These are phyloP conservation scores for Trametes punicea DNA, from an alignment of 768 basidiomycete species.

Conservation along the genomic window DNA sequence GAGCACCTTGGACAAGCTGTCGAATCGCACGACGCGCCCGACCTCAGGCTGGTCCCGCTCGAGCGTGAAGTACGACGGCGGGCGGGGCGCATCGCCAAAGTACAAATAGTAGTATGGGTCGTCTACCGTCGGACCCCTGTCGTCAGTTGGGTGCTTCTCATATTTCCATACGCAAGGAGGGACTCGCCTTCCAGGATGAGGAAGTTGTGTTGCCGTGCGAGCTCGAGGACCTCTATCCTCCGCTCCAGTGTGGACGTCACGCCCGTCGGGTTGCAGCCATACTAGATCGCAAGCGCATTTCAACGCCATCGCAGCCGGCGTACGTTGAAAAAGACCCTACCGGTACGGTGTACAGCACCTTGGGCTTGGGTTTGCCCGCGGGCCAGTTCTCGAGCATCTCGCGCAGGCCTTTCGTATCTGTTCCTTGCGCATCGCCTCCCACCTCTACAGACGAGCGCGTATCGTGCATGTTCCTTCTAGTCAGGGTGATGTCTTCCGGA, in stretches of 20 bases:
- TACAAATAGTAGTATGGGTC: slow-evolving; percentile 81
- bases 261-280: slow-evolving; percentile 86
- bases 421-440: slow-evolving; percentile 70
- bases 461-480: background rate
- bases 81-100: slow-evolving; percentile 60
- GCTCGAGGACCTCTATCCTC: slow-evolving; percentile 63
- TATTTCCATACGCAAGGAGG: background rate
- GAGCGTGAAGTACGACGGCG: slow-evolving; percentile 78
- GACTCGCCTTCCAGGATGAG: slow-evolving; percentile 80
- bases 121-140: slow-evolving; percentile 38
- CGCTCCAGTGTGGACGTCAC: slow-evolving; percentile 70
- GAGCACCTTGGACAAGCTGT: slow-evolving; percentile 83
- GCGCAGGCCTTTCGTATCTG: slow-evolving; percentile 57
- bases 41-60: slow-evolving; percentile 64
- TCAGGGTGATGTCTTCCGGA: background rate
- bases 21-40: slow-evolving; percentile 84
- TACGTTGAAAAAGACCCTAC: slow-evolving; percentile 33
- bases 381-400: slow-evolving; percentile 75
- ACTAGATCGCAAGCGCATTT: slow-evolving; percentile 39
- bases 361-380: slow-evolving; percentile 63
- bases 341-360: slow-evolving; percentile 77
- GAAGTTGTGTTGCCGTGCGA: slow-evolving; percentile 72
- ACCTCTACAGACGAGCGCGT: slow-evolving; percentile 51
- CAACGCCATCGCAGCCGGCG: background rate
- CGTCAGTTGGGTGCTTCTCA: background rate